Conservation (phyloP, 2,329 filamentous ascomycete genomes). For the Monosporascus ibericus region DNA sequence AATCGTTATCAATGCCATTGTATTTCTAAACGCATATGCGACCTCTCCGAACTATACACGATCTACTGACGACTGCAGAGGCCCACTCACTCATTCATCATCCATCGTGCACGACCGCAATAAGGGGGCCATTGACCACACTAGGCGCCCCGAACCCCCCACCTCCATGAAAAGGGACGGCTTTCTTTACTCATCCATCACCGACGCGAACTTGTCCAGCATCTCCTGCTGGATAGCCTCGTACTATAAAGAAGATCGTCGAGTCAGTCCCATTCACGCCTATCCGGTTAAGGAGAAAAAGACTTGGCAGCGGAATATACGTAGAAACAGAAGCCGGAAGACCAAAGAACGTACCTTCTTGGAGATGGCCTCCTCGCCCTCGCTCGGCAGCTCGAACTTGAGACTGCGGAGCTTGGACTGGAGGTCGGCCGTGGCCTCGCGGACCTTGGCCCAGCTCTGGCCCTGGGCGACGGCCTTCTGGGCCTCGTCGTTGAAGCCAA, state of each 20-base stretch:
- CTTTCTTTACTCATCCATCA: slow-evolving; percentile 76
- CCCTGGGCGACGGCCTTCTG: slow-evolving; percentile 93
- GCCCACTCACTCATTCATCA: too few relatives aligned
- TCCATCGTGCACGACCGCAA: too few relatives aligned
- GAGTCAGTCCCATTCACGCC: neutral
- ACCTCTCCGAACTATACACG: too few relatives aligned
- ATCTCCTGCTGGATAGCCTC: slow-evolving; percentile 86
- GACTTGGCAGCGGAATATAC: neutral
- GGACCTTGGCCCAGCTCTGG: slow-evolving; percentile 85
- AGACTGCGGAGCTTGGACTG: slow-evolving; percentile 81
- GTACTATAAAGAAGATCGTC: slow-evolving; percentile 51
- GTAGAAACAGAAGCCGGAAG: neutral
- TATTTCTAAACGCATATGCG: neutral
- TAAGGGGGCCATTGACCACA: too few relatives aligned
- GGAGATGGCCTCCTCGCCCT: slow-evolving; percentile 71
- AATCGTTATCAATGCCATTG: neutral
- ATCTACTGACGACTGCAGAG: too few relatives aligned
- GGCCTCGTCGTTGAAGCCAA: slow-evolving; percentile 94
- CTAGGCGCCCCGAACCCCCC: too few relatives aligned
- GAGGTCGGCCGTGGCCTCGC: slow-evolving; percentile 82
- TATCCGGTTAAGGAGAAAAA: neutral
- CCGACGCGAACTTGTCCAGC: slow-evolving; percentile 95
- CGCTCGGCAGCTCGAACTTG: slow-evolving; percentile 91
- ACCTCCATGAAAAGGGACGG: neutral
- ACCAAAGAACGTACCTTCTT: slow-evolving; percentile 65